phyloP scores from a whole-genome alignment of 345 rosid genomes.

The Brassica juncea region DNA sequence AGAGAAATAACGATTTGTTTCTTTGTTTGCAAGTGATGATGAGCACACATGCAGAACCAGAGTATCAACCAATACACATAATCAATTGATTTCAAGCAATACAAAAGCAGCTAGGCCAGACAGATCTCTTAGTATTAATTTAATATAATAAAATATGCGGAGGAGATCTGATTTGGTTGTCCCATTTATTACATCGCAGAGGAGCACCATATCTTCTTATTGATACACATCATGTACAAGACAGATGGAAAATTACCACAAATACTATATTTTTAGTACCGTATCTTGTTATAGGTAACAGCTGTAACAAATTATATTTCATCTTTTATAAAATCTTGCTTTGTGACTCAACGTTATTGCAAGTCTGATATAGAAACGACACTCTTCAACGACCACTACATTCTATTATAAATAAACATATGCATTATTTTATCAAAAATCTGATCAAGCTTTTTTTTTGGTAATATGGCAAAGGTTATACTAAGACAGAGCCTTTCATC shows the following conservation, averaged over 20 bases:
- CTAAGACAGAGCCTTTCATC: slow-evolving; percentile 59
- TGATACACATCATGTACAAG: no score
- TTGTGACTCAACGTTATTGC: neutral
- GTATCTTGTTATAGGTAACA: neutral
- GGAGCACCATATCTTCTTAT: no score
- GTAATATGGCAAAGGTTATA: slow-evolving; percentile 25
- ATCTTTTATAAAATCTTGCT: no score
- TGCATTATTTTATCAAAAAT: neutral
- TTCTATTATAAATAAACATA: neutral
- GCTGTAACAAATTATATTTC: neutral
- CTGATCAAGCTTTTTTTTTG: neutral
- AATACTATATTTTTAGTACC: no score
- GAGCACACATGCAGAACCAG: neutral
- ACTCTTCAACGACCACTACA: neutral
- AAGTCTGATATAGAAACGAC: neutral
- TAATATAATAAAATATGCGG: neutral
- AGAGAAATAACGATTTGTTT: neutral
- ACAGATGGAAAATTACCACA: no score
- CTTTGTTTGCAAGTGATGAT: neutral
- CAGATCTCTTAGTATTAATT: no score
- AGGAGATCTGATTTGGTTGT: neutral
- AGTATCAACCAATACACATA: neutral
- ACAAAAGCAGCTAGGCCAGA: no score
- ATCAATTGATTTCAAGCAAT: neutral
- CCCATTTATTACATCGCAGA: no score